Evolutionary conservation across 1,284 basidiomycete species (phyloP).

Genomic region (Peniophora sp.): DNA sequence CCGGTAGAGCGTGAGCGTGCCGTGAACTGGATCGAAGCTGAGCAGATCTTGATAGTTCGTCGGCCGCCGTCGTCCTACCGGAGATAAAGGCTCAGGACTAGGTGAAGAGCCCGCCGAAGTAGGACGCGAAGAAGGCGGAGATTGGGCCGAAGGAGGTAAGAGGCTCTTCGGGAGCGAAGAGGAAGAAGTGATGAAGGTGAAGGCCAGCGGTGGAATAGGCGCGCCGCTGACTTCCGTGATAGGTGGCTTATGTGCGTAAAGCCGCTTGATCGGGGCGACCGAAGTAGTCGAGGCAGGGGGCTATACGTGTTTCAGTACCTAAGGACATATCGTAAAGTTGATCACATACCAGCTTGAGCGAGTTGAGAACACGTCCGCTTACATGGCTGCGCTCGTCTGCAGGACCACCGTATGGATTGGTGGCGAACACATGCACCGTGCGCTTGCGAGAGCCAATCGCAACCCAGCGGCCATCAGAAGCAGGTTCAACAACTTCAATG

Average conservation of each 20-base stretch:
- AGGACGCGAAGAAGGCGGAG: constrained; percentile 18
- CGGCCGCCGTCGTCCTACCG: constrained; percentile 24
- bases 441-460: constrained; percentile 59
- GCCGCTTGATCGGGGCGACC: constrained; percentile 48
- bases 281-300: constrained; percentile 42
- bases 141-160: constrained; percentile 27
- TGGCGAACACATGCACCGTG: constrained; percentile 67
- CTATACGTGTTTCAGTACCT: constrained; percentile 17
- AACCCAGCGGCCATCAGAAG: constrained; percentile 62
- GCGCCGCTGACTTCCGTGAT: constrained; percentile 22
- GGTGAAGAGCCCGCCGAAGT: constrained; percentile 6
- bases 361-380: constrained; percentile 48
- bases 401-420: constrained; percentile 69
- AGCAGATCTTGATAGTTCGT: constrained; percentile 55
- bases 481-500: constrained; percentile 52
- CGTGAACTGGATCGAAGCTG: constrained; percentile 55
- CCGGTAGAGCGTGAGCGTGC: constrained; percentile 47
- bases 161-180: constrained; percentile 32
- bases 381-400: constrained; percentile 61
- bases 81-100: constrained; percentile 23
- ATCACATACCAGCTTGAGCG: constrained; percentile 36
- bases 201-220: constrained; percentile 35
- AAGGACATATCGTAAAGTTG: not conserved
- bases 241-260: constrained; percentile 32
- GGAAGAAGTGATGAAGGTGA: constrained; percentile 43